Evolutionary conservation across 1,284 basidiomycete genomes (phyloP).

Genomic region (Ceratobasidium theobromae): DNA sequence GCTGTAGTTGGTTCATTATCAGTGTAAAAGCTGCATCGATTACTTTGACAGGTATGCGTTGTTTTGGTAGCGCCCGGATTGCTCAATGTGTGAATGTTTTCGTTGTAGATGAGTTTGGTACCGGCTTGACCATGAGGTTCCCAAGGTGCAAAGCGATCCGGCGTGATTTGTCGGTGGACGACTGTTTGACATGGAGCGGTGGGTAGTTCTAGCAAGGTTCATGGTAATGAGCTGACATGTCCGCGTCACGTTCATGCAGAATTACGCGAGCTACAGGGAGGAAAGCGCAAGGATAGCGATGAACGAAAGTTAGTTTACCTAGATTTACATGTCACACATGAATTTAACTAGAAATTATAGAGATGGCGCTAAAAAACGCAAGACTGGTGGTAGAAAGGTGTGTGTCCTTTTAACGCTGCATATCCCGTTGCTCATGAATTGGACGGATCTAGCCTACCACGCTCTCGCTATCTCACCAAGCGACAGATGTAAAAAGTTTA

Average conservation of each 20-base stretch:
- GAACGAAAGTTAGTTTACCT: conserved; percentile 52
- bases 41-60: conserved; percentile 59
- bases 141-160: conserved; percentile 81
- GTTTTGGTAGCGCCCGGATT: background rate
- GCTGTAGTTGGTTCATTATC: conserved; percentile 77
- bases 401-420: no score
- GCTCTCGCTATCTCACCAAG: conserved; percentile 65
- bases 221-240: background rate
- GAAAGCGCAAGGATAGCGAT: conserved; percentile 69
- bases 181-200: conserved; percentile 72
- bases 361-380: conserved; percentile 64
- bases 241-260: conserved; percentile 44
- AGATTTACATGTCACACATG: conserved; percentile 1
- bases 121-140: conserved; percentile 82
- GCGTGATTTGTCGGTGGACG: conserved; percentile 65
- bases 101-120: conserved; percentile 70
- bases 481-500: conserved; percentile 61
- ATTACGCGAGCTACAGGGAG: conserved; percentile 59
- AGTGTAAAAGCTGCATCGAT: conserved; percentile 92
- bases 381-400: conserved; percentile 54
- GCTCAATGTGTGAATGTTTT: background rate
- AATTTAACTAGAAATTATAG: conserved; percentile 42
- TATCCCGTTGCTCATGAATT: background rate
- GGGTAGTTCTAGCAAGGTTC: conserved; percentile 31
- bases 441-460: conserved; percentile 49